These are phyloP conservation scores for Stagonosporopsis vannaccii DNA, from an alignment of 2,329 filamentous ascomycete species.

Conservation along the genomic window DNA sequence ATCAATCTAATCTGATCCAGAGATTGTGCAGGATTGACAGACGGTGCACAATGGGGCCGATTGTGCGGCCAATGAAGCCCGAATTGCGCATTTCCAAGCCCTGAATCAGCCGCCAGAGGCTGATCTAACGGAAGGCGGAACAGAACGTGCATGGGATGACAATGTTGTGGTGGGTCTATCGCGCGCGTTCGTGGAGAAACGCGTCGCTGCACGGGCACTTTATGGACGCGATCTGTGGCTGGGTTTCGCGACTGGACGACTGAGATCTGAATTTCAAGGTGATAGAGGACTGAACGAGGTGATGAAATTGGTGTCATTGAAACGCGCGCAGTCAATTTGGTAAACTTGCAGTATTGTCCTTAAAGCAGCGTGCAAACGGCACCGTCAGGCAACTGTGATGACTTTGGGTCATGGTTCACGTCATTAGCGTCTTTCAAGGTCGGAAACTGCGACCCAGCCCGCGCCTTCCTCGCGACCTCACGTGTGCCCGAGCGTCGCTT, in stretches of 20 bases:
- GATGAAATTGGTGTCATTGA: constrained; percentile 3
- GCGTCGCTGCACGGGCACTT: constrained; percentile 37
- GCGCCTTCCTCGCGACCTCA: constrained; percentile 24
- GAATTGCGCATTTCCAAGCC: constrained; percentile 40
- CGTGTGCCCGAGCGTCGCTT: constrained; percentile 23
- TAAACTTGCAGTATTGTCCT: constrained; percentile 8
- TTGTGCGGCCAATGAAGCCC: constrained; percentile 25
- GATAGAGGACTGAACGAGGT: background rate
- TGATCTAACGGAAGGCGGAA: constrained; percentile 33
- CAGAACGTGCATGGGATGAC: constrained; percentile 25
- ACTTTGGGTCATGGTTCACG: constrained; percentile 25
- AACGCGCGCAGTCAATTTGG: constrained; percentile 27
- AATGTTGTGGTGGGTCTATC: constrained; percentile 40
- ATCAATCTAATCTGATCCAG: constrained; percentile 40
- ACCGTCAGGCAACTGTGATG: constrained; percentile 15
- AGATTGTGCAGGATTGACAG: constrained; percentile 23
- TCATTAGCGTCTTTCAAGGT: constrained; percentile 35
- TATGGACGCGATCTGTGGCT: constrained; percentile 35
- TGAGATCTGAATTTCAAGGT: constrained; percentile 1
- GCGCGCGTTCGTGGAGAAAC: constrained; percentile 41
- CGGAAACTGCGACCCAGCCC: constrained; percentile 22
- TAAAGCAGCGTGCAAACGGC: constrained; percentile 13
- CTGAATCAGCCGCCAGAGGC: constrained; percentile 38
- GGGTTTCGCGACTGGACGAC: constrained; percentile 26
- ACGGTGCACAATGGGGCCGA: constrained; percentile 25